Evolutionary conservation across 2,329 filamentous ascomycete species (phyloP).

Genomic region (Chrysoporthe cubensis): DNA sequence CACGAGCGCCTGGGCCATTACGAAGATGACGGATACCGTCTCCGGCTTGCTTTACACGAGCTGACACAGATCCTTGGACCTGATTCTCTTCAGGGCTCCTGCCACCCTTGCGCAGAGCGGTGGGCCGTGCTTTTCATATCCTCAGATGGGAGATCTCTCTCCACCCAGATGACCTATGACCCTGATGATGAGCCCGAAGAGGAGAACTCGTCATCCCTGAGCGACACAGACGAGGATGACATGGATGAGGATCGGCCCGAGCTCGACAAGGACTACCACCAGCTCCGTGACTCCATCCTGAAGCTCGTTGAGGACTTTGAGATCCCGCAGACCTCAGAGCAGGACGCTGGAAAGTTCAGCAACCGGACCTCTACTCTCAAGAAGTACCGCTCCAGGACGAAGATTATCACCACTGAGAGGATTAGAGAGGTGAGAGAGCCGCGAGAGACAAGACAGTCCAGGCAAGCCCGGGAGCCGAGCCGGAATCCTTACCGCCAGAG

Average conservation of each 20-base stretch:
- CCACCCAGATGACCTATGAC: conserved; percentile 73
- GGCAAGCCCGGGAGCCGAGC: conserved; percentile 46
- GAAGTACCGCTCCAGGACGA: conserved; percentile 64
- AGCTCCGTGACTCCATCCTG: conserved; percentile 77
- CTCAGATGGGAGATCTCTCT: conserved; percentile 70
- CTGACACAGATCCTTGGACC: conserved; percentile 68
- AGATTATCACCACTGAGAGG: conserved; percentile 55
- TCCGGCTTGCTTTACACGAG: conserved; percentile 71
- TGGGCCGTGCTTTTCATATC: conserved; percentile 85
- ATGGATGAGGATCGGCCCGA: conserved; percentile 61
- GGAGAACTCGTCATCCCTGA: conserved; percentile 60
- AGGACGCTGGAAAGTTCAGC: conserved; percentile 66
- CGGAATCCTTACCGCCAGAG: conserved; percentile 59
- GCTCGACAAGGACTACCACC: conserved; percentile 78
- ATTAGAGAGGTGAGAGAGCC: conserved; percentile 16
- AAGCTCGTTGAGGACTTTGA: conserved; percentile 84
- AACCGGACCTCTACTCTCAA: conserved; percentile 68
- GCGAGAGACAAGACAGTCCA: background rate
- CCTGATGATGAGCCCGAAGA: conserved; percentile 67
- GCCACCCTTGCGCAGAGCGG: conserved; percentile 79
- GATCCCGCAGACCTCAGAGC: conserved; percentile 69
- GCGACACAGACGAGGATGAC: conserved; percentile 66
- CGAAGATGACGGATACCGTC: conserved; percentile 66
- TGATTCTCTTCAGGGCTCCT: conserved; percentile 67
- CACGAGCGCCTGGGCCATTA: conserved; percentile 54